phyloP scores from a whole-genome alignment of 2,329 filamentous ascomycete genomes.

The Geosmithia flava region DNA sequence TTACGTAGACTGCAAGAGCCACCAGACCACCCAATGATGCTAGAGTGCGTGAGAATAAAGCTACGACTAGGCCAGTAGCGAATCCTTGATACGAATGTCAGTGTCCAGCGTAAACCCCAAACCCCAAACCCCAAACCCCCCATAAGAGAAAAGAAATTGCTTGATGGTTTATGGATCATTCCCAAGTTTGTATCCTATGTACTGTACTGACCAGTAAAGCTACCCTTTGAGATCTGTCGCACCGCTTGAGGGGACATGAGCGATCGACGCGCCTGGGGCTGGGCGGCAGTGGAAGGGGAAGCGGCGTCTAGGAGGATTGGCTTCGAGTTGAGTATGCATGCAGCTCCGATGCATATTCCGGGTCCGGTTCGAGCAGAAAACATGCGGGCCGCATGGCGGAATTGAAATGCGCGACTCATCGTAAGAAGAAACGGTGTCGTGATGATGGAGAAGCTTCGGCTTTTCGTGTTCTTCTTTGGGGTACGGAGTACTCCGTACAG shows the following conservation, averaged over 20 bases:
- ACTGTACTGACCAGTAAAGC: slow-evolving; percentile 30
- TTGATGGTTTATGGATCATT: not conserved
- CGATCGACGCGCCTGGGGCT: not conserved
- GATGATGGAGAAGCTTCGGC: not conserved
- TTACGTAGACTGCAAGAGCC: slow-evolving; percentile 51
- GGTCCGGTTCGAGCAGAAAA: not conserved
- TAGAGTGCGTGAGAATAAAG: slow-evolving; percentile 58
- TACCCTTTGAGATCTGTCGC: slow-evolving; percentile 40
- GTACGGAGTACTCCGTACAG: no score
- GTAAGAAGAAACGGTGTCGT: not conserved
- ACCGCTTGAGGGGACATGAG: slow-evolving; percentile 18
- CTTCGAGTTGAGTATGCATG: not conserved
- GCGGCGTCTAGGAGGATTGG: not conserved
- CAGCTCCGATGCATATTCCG: not conserved
- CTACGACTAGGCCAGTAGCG: slow-evolving; percentile 49
- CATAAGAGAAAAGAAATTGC: not conserved
- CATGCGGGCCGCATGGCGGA: slow-evolving; percentile 10
- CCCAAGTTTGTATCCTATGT: not conserved
- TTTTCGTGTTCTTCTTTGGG: not conserved
- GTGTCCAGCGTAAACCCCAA: no score
- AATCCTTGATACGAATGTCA: slow-evolving; percentile 33
- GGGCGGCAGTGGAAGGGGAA: not conserved
- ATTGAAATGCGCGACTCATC: slow-evolving; percentile 11
- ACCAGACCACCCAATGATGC: slow-evolving; percentile 54
- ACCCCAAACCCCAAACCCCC: no score